These are phyloP conservation scores for Mycena galopus DNA, from an alignment of 768 basidiomycete species.

Conservation along the genomic window DNA sequence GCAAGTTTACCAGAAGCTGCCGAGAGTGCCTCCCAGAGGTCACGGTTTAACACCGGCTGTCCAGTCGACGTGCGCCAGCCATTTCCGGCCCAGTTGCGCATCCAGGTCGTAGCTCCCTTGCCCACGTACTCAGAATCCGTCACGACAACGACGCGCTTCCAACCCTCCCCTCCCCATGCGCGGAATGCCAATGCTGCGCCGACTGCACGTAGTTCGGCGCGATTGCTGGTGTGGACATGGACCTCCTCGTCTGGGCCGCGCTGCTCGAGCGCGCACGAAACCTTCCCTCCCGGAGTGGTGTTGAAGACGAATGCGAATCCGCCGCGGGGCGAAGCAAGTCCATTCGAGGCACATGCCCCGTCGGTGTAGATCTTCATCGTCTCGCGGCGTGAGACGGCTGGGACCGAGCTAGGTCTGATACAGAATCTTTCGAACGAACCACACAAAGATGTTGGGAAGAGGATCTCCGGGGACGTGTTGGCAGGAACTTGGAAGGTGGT, in stretches of 20 bases:
- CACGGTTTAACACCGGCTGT: slow-evolving; percentile 37
- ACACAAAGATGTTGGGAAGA: neutral
- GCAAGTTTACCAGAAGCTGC: slow-evolving; percentile 33
- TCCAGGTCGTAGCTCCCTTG: slow-evolving; percentile 40
- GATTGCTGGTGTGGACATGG: slow-evolving; percentile 44
- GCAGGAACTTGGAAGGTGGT: neutral
- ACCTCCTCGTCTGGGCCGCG: slow-evolving; percentile 14
- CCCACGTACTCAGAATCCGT: slow-evolving; percentile 49
- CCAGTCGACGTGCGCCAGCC: slow-evolving; percentile 41
- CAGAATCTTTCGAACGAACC: slow-evolving; percentile 7
- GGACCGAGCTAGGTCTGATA: slow-evolving; percentile 16
- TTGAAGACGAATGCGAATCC: slow-evolving; percentile 26
- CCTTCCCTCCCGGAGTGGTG: neutral
- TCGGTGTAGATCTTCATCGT: slow-evolving; percentile 31
- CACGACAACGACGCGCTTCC: slow-evolving; percentile 46
- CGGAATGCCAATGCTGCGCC: slow-evolving; percentile 39
- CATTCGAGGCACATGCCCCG: slow-evolving; percentile 26
- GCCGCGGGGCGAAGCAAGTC: slow-evolving; percentile 7
- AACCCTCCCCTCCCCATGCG: slow-evolving; percentile 46
- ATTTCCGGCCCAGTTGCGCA: slow-evolving; percentile 34
- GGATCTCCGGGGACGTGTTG: neutral
- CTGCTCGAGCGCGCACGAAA: slow-evolving; percentile 5
- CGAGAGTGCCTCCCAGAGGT: slow-evolving; percentile 43
- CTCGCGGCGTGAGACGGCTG: slow-evolving; percentile 3
- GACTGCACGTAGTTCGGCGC: slow-evolving; percentile 53